Percentiles rank a stretch among this genome's conserved stretches.
phyloP scores from a whole-genome alignment of 495 filamentous ascomycete genomes.

The Talaromyces thailandensis region DNA sequence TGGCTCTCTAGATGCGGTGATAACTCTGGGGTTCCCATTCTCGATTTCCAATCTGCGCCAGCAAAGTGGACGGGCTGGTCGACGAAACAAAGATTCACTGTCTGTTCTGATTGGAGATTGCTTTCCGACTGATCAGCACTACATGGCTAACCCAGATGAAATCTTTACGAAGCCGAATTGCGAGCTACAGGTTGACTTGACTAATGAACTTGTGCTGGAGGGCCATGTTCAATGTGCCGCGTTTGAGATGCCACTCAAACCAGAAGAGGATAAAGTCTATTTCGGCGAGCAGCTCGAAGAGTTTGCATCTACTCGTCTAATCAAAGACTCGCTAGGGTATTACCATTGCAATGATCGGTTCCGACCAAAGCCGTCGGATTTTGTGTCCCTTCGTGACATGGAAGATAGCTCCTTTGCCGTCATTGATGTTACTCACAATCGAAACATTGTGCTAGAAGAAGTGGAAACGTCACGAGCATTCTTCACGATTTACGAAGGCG shows the following conservation, averaged over 20 bases:
- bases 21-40: constrained; percentile 92
- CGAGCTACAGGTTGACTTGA: constrained; percentile 80
- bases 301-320: constrained; percentile 65
- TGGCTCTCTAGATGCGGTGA: constrained; percentile 85
- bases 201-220: constrained; percentile 83
- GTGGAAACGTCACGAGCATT: constrained; percentile 91
- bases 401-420: constrained; percentile 92
- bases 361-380: constrained; percentile 71
- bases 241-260: constrained; percentile 83
- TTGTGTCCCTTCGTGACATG: constrained; percentile 84
- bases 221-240: constrained; percentile 95
- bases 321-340: constrained; percentile 67
- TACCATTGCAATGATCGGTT: constrained; percentile 88
- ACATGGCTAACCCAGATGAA: constrained; percentile 93
- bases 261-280: constrained; percentile 65
- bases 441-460: constrained; percentile 84
- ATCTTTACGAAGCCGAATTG: constrained; percentile 92
- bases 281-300: constrained; percentile 68
- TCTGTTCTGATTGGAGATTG: constrained; percentile 87
- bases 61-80: constrained; percentile 87
- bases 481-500: constrained; percentile 95
- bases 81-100: constrained; percentile 88
- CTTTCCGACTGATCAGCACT: constrained; percentile 89
- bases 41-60: constrained; percentile 90
- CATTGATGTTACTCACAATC: constrained; percentile 73